These are phyloP conservation scores for Davidsoniella australis DNA, from an alignment of 2,329 filamentous ascomycete species.

Conservation along the genomic window DNA sequence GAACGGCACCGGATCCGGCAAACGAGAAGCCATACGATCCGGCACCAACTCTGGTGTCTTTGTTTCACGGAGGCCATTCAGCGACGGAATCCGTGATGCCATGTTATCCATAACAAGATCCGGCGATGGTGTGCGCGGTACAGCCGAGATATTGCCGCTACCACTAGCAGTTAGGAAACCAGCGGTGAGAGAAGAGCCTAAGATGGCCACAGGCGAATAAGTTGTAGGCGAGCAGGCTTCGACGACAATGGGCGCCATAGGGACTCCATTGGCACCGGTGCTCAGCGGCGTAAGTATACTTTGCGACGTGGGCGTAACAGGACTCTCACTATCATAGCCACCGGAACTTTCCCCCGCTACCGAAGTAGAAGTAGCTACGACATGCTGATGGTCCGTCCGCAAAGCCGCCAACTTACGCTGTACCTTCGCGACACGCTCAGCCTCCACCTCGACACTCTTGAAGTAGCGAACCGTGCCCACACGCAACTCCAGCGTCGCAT, in stretches of 20 bases:
- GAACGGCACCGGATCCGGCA: slow-evolving; percentile 30
- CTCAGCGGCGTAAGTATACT: slow-evolving; percentile 4
- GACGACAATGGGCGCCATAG: slow-evolving; percentile 23
- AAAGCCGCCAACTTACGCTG: slow-evolving; percentile 24
- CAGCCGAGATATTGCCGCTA: neutral
- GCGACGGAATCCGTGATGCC: slow-evolving; percentile 8
- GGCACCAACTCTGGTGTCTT: slow-evolving; percentile 43
- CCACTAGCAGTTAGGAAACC: neutral
- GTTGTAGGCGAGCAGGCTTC: slow-evolving; percentile 23
- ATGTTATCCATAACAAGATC: slow-evolving; percentile 19
- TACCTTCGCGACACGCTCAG: slow-evolving; percentile 24
- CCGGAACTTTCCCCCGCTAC: neutral
- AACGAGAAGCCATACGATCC: slow-evolving; percentile 43
- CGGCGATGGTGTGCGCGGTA: slow-evolving; percentile 27
- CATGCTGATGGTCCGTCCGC: slow-evolving; percentile 31
- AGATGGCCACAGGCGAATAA: neutral
- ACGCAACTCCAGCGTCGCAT: slow-evolving; percentile 55
- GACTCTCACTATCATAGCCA: neutral
- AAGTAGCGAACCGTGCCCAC: slow-evolving; percentile 62
- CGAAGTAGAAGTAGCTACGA: neutral
- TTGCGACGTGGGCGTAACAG: neutral
- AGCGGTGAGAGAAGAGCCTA: neutral
- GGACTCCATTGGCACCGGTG: slow-evolving; percentile 14
- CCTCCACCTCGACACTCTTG: slow-evolving; percentile 47
- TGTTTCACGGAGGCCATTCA: neutral